phyloP scores from a whole-genome alignment of 768 basidiomycete genomes.

The Suillus placidus region DNA sequence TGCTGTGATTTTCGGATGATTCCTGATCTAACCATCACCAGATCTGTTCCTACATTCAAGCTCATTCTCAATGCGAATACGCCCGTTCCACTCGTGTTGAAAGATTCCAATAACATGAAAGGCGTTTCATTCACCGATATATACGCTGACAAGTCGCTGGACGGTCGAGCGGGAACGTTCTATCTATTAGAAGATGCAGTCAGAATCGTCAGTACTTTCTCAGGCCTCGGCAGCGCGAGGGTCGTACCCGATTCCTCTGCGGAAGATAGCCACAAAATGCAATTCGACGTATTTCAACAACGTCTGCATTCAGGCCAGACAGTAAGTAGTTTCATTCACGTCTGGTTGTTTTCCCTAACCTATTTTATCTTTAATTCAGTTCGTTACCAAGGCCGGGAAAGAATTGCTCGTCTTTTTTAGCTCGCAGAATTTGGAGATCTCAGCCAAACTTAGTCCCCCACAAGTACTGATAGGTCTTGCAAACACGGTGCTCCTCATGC shows the following conservation, averaged over 20 bases:
- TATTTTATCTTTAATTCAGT: constrained; percentile 41
- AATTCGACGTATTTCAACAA: constrained; percentile 52
- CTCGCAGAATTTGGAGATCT: constrained; percentile 48
- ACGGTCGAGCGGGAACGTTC: constrained; percentile 61
- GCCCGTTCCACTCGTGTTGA: constrained; percentile 53
- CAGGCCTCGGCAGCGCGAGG: constrained; percentile 52
- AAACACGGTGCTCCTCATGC: constrained; percentile 52
- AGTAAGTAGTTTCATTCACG: constrained; percentile 38
- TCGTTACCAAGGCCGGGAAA: constrained; percentile 53
- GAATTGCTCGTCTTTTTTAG: constrained; percentile 63
- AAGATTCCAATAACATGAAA: constrained; percentile 40
- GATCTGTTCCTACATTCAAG: constrained; percentile 40
- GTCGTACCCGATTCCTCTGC: constrained; percentile 44
- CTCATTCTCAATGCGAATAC: constrained; percentile 53
- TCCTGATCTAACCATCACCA: constrained; percentile 11
- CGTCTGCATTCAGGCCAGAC: constrained; percentile 56
- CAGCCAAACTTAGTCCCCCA: constrained; percentile 54
- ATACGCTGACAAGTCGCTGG: constrained; percentile 37
- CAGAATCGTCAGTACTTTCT: constrained; percentile 55
- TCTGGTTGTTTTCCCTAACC: not conserved
- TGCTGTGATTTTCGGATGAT: not conserved
- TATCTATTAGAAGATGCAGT: constrained; percentile 51
- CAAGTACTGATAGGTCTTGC: constrained; percentile 44
- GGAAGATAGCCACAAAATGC: constrained; percentile 43
- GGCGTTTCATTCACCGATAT: constrained; percentile 40